These are phyloP conservation scores for Aspergillus biplanus DNA, from an alignment of 495 filamentous ascomycete species.

Conservation along the genomic window DNA sequence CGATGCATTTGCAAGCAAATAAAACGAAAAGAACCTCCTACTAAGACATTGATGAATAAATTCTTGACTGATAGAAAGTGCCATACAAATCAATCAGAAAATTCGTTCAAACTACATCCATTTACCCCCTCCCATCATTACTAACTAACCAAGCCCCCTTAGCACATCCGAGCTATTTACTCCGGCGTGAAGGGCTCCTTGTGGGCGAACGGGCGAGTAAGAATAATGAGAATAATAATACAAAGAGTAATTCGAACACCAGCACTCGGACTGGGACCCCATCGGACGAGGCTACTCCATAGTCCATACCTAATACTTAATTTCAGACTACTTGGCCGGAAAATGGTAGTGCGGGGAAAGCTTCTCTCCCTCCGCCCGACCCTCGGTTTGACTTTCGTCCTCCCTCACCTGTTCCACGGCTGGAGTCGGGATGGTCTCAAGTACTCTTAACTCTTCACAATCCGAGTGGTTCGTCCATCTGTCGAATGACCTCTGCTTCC, in stretches of 20 bases:
- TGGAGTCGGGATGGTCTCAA: not conserved
- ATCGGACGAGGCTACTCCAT: too few species aligned
- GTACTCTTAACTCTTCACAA: not conserved
- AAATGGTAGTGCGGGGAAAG: conserved; percentile 24
- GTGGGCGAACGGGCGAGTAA: too few species aligned
- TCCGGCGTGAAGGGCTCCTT: too few species aligned
- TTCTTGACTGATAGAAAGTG: conserved; percentile 21
- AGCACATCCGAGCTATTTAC: too few species aligned
- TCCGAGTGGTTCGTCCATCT: not conserved
- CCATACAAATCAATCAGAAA: conserved; percentile 5
- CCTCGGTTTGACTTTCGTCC: conserved; percentile 9
- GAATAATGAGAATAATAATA: too few species aligned
- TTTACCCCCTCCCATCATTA: too few species aligned
- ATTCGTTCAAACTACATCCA: too few species aligned
- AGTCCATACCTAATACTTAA: not conserved
- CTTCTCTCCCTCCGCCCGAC: conserved; percentile 11
- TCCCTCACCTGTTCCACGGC: not conserved
- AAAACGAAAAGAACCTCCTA: conserved; percentile 22
- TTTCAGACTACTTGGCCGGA: not conserved
- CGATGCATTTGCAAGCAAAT: conserved; percentile 32
- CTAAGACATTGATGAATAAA: conserved; percentile 17
- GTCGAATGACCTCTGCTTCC: not conserved
- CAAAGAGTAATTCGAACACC: too few species aligned
- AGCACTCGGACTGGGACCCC: too few species aligned
- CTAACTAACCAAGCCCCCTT: too few species aligned